Base-by-base conservation (phyloP, 2,329 filamentous ascomycete genomes). In the Microdochium trichocladiopsis region DNA sequence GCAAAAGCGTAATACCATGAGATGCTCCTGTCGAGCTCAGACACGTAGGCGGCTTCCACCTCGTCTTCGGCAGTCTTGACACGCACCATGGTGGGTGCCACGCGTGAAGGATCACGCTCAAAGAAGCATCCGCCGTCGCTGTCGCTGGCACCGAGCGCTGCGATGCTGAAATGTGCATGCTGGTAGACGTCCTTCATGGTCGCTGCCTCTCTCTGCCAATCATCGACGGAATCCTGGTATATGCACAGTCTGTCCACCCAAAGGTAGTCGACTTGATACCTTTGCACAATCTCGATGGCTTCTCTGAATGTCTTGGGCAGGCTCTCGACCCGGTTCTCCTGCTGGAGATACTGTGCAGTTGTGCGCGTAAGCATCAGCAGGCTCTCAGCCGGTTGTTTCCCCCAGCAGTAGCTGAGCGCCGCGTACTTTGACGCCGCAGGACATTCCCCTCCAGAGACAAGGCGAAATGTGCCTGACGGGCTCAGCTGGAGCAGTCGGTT, bases 221-320 rank as follows among this genome's bases (percentile, higher is more conserved):
- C 59, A 1, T 55, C 47, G 11, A 6, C 51, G 1, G 54, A 59
- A 43, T 63, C 55, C n/a, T 61, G 59, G 4, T 61, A 28, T 22
- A 63, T 61, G 37, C 57, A 64, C 2, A 62, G 50, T 1, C 57
- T 48, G 47, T 63, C 60, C 8, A 63, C 59, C 60, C 60, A 63
- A 8, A 62, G 45, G 48, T 61, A 59, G 4, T 51, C 51, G 33
- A 61, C 21, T 1, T 49, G 18, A 14, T 60, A 23, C n/a, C 54
- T 49, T n/a, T 51, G 56, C 23, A 49, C 47, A 2, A 61, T 51
- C 23, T 56, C 51, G 18, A 59, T 56, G 2, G 57, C 54, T 21
- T 61, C 21, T 2, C 52, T 55, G 45, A 60, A 61, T 0, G 55
- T 57, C 25, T 41, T 56, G 1, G 56, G 55, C 14, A 60, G 54